These are phyloP conservation scores for Fusarium domesticum DNA, from an alignment of 2,329 filamentous ascomycete genomes.

Conservation along the genomic window DNA sequence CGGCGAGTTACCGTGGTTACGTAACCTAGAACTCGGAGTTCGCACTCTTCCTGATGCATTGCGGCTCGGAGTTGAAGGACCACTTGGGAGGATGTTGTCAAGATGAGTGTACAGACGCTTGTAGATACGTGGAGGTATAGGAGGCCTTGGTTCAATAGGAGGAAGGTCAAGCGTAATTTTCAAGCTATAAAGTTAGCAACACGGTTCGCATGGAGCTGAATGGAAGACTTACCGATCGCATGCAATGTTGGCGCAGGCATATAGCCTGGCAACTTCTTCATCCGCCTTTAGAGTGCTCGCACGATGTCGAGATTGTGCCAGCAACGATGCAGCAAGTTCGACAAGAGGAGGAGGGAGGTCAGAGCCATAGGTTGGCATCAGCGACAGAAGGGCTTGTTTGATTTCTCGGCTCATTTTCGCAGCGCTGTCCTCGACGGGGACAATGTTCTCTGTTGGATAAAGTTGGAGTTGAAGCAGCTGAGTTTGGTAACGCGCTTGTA, in stretches of 20 bases:
- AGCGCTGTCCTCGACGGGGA: not conserved
- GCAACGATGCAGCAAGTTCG: conserved; percentile 67
- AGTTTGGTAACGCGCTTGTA: conserved; percentile 10
- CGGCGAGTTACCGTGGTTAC: conserved; percentile 25
- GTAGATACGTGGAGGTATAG: conserved; percentile 77
- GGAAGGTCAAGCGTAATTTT: conserved; percentile 76
- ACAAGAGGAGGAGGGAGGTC: conserved; percentile 67
- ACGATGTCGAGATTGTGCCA: conserved; percentile 76
- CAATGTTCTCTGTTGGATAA: not conserved
- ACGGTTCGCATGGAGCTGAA: not conserved
- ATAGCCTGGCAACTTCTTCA: conserved; percentile 81
- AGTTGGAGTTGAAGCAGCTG: not conserved
- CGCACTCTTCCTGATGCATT: conserved; percentile 29
- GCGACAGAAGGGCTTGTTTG: conserved; percentile 67
- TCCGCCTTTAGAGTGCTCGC: conserved; percentile 77
- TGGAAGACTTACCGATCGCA: conserved; percentile 65
- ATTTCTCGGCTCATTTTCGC: conserved; percentile 67
- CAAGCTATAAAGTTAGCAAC: conserved; percentile 49
- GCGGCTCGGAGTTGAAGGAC: conserved; percentile 33
- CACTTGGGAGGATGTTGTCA: conserved; percentile 62
- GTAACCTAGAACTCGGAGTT: conserved; percentile 35
- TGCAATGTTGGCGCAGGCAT: conserved; percentile 84
- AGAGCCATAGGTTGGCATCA: conserved; percentile 70
- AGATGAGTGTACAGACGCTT: conserved; percentile 80
- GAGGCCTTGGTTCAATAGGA: conserved; percentile 69